Conservation (phyloP, 169 alveolate species). For the Perkinsus olseni region DNA sequence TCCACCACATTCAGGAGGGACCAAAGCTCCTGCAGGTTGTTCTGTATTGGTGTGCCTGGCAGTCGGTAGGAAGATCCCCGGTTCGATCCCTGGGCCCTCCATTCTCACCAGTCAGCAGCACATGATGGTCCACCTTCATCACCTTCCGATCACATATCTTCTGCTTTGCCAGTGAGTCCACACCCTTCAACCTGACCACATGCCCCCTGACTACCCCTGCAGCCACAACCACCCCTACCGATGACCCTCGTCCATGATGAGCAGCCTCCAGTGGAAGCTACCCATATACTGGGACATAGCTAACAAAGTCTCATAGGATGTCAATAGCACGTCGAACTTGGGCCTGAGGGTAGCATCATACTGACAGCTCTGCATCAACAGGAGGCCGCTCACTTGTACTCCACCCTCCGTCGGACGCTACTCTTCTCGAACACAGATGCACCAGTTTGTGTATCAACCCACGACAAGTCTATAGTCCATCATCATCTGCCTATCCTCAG, state of each 20-base stretch:
- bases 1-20: slow-evolving; percentile 47
- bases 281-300: neutral
- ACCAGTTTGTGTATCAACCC: neutral
- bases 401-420: neutral
- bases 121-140: neutral
- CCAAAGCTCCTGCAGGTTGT: slow-evolving; percentile 86
- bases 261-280: neutral
- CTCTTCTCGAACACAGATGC: neutral
- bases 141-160: neutral
- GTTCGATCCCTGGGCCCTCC: neutral
- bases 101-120: neutral
- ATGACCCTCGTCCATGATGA: neutral
- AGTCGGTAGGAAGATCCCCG: slow-evolving; percentile 39
- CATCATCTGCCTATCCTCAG: neutral
- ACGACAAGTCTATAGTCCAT: neutral
- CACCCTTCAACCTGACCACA: neutral
- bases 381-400: neutral
- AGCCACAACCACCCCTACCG: neutral
- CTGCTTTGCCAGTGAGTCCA: neutral
- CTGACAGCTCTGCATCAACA: no score
- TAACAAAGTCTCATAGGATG: neutral
- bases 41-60: slow-evolving; percentile 88
- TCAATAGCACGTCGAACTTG: neutral
- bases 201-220: neutral
- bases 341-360: no score